A percentile compares a stretch with the other conserved stretches of the same genome.
phyloP scores from a whole-genome alignment of 768 basidiomycete species.

The Xerocomellus amylosporus region DNA sequence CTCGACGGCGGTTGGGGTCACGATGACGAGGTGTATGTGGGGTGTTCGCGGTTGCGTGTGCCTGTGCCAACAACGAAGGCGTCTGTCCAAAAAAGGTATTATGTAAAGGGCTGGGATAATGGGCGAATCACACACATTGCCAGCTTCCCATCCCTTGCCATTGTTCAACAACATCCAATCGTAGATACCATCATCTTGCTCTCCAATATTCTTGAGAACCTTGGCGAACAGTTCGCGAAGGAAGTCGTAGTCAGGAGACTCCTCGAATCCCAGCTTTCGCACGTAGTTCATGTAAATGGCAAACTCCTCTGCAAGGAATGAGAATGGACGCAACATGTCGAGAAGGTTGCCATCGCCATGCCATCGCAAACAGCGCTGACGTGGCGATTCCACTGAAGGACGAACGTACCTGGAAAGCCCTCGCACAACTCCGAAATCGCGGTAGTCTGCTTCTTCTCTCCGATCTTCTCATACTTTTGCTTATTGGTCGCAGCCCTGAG shows the following conservation, averaged over 20 bases:
- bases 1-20: slow-evolving; percentile 53
- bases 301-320: slow-evolving; percentile 68
- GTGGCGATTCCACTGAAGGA: background rate
- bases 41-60: slow-evolving; percentile 53
- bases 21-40: slow-evolving; percentile 54
- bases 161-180: slow-evolving; percentile 96
- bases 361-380: background rate
- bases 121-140: slow-evolving; percentile 54
- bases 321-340: background rate
- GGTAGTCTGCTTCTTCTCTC: slow-evolving; percentile 97
- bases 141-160: slow-evolving; percentile 95
- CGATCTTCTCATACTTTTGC: slow-evolving; percentile 99
- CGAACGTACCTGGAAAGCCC: slow-evolving; percentile 79
- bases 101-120: background rate
- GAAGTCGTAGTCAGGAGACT: slow-evolving; percentile 97
- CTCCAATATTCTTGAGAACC: slow-evolving; percentile 82
- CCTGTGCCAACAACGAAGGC: slow-evolving; percentile 43
- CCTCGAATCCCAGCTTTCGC: slow-evolving; percentile 96
- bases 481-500: slow-evolving; percentile 98
- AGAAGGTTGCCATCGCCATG: background rate
- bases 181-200: slow-evolving; percentile 87
- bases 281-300: slow-evolving; percentile 99
- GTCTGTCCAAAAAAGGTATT: slow-evolving; percentile 32
- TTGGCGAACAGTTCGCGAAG: slow-evolving; percentile 92
- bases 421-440: slow-evolving; percentile 91